These are phyloP conservation scores for Sphaerulina vaccinii DNA, from an alignment of 2,329 filamentous ascomycete species.

Conservation along the genomic window DNA sequence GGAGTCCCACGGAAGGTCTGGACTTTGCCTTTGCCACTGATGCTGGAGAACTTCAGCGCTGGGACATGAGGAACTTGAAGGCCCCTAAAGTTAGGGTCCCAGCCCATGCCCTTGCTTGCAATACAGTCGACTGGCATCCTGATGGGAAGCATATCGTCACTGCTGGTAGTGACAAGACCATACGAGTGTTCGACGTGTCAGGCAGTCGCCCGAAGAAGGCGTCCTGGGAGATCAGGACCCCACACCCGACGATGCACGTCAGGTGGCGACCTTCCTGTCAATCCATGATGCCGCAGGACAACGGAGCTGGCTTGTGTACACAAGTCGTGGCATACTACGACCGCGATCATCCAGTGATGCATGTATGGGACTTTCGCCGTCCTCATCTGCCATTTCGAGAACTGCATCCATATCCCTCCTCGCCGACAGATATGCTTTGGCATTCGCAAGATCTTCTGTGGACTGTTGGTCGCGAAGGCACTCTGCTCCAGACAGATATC, in stretches of 20 bases:
- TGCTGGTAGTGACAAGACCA: slow-evolving; percentile 60
- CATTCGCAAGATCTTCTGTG: slow-evolving; percentile 63
- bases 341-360: slow-evolving; percentile 59
- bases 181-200: slow-evolving; percentile 65
- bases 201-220: slow-evolving; percentile 59
- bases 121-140: slow-evolving; percentile 65
- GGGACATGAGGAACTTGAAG: slow-evolving; percentile 60
- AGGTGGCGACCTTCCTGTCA: slow-evolving; percentile 62
- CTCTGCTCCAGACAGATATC: slow-evolving; percentile 63
- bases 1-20: slow-evolving; percentile 62
- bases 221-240: slow-evolving; percentile 57
- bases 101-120: slow-evolving; percentile 58
- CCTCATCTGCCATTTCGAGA: slow-evolving; percentile 63
- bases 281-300: slow-evolving; percentile 51
- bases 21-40: slow-evolving; percentile 66
- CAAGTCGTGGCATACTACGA: slow-evolving; percentile 64
- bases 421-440: slow-evolving; percentile 62
- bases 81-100: slow-evolving; percentile 60
- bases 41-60: slow-evolving; percentile 62
- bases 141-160: slow-evolving; percentile 64
- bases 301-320: slow-evolving; percentile 58
- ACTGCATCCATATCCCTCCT: slow-evolving; percentile 55
- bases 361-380: slow-evolving; percentile 64
- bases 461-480: slow-evolving; percentile 61
- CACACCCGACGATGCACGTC: slow-evolving; percentile 61